Base-by-base conservation (phyloP, 129 eudicot genomes). In the Centrapalus pauciflorus region DNA sequence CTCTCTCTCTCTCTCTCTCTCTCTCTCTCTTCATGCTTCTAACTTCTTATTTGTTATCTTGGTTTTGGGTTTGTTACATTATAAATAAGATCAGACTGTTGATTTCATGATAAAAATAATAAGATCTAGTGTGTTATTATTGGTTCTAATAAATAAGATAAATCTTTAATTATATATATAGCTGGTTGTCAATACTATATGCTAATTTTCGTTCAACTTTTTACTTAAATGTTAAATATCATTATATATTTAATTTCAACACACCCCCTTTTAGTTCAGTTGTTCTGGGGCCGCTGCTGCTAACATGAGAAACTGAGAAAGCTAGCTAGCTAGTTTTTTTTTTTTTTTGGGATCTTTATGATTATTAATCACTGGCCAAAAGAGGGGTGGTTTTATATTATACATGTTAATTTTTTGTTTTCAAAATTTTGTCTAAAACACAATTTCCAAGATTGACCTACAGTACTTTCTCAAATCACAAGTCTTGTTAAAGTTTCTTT, bases 391-490 rank as follows among this genome's bases (percentile, higher is more conserved):
- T 29, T 55, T 26, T 37, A 29, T 71, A 25, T 61, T 4, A 72
- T 14, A 32, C 5, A 45, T 67, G 51, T 72, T 57, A 20, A 28
- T 17, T 28, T 17, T 16, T 69, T 68, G 17, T 16, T 69, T 57
- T 40, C 46, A 72, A 50, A n/a, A 17, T 28, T 52, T 55, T 65
- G 67, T 65, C 29, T 43, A 65, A 55, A 61, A 17, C 73, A 74
- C 79, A 74, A 55, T 55, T 56, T 43, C 79, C 79, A 74, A 65
- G 73, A 74, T 66, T 66, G 32, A 41, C 61, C 79, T 66, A 65
- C 72, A 74, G 71, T 45, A n/a, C n/a, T n/a, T n/a, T n/a, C 56
- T 19, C 56, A 28, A 41, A 41, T 62, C 74, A 66, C 29, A 77
- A 64, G 35, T 74, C 67, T 62, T 54, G 40, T 55, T 64, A 58